Conservation (phyloP, 306 rosid species). For the Styphnolobium japonicum region DNA sequence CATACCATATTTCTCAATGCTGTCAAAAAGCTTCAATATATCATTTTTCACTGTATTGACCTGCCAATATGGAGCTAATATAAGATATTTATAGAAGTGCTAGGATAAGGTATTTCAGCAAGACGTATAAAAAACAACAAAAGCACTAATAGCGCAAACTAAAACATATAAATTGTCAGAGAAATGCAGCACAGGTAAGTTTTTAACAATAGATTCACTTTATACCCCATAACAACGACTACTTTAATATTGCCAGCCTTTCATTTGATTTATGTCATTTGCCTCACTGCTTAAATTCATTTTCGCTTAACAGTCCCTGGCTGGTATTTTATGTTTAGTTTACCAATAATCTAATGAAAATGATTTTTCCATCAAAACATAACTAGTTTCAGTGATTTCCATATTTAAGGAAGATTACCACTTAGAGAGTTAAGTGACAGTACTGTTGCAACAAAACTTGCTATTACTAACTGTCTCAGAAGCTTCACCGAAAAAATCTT, state of each 20-base stretch:
- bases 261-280: not conserved
- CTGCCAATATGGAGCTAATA: slow-evolving; percentile 47
- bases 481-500: not conserved
- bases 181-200: not conserved
- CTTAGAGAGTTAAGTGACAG: not conserved
- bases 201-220: not conserved
- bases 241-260: not conserved
- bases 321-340: no score
- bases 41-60: slow-evolving; percentile 72
- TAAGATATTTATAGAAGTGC: slow-evolving; percentile 28
- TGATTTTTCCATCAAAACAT: not conserved
- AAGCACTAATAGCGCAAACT: not conserved
- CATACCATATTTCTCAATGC: slow-evolving; percentile 95
- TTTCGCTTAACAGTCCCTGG: not conserved
- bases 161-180: not conserved
- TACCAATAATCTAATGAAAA: no score
- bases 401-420: not conserved
- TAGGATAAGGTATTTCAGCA: not conserved
- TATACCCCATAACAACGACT: not conserved
- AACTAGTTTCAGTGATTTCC: no score
- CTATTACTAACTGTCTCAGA: not conserved
- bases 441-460: not conserved
- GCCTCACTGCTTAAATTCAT: not conserved
- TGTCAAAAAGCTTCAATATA: slow-evolving; percentile 88
- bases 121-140: slow-evolving; percentile 11